Percentiles rank a stretch among this genome's conserved stretches.
phyloP scores from a whole-genome alignment of 129 eudicot genomes.

The Flaveria bidentis region DNA sequence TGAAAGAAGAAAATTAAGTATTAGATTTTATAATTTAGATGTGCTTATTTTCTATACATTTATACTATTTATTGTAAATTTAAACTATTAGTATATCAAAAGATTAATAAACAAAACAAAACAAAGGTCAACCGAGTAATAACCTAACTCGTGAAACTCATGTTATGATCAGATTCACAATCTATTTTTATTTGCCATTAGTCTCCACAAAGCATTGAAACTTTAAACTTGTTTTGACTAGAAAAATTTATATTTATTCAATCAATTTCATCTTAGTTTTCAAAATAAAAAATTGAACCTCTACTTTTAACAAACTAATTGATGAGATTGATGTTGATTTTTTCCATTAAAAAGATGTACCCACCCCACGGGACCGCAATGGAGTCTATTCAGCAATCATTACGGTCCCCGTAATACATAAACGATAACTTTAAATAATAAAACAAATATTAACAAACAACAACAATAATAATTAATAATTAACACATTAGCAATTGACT shows the following conservation, averaged over 20 bases:
- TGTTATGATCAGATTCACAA: no score
- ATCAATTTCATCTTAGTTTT: neutral
- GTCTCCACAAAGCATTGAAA: no score
- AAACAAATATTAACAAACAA: neutral
- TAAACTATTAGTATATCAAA: no score
- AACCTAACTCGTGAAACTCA: no score
- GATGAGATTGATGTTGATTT: conserved; percentile 30
- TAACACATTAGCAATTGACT: neutral
- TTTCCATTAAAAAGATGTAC: conserved; percentile 8
- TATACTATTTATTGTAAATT: no score
- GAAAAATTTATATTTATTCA: neutral
- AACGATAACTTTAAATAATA: conserved; percentile 10
- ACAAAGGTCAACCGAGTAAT: no score
- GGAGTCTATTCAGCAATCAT: conserved; percentile 6
- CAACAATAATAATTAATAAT: neutral
- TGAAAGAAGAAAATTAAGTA: no score
- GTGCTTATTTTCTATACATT: no score
- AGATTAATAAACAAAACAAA: no score
- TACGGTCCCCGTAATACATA: conserved; percentile 13
- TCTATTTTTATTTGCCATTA: no score
- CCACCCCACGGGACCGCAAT: conserved; percentile 37
- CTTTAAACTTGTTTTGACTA: neutral
- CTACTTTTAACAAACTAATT: conserved; percentile 9
- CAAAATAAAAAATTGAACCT: neutral
- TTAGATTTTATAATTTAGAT: no score